Evolutionary conservation across 2,329 filamentous ascomycete species (phyloP).

Genomic region (Talaromyces atroroseus): DNA sequence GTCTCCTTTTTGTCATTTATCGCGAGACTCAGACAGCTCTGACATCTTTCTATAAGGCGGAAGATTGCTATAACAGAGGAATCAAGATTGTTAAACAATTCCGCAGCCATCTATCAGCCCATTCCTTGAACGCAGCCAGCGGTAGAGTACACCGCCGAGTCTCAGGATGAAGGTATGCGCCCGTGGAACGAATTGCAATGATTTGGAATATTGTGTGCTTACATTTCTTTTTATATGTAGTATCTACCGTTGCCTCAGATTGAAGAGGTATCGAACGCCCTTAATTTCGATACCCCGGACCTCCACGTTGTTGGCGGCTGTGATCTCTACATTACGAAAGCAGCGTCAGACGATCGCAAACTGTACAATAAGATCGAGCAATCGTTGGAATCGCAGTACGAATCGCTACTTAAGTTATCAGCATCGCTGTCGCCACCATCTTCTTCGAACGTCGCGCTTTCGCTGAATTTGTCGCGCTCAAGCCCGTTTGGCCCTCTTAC

Average conservation of each 20-base stretch:
- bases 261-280: slow-evolving; percentile 81
- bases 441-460: slow-evolving; percentile 48
- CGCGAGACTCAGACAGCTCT: slow-evolving; percentile 22
- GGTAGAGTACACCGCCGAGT: not conserved
- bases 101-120: not conserved
- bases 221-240: slow-evolving; percentile 44
- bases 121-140: not conserved
- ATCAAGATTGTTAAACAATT: not conserved
- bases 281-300: slow-evolving; percentile 94
- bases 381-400: slow-evolving; percentile 85
- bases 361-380: slow-evolving; percentile 93
- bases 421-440: slow-evolving; percentile 79
- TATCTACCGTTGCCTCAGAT: slow-evolving; percentile 88
- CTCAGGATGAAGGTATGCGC: slow-evolving; percentile 12
- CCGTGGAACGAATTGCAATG: not conserved
- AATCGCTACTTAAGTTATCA: slow-evolving; percentile 77
- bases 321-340: slow-evolving; percentile 96
- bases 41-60: not conserved
- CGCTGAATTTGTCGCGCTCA: slow-evolving; percentile 71
- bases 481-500: slow-evolving; percentile 90
- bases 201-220: not conserved
- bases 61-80: not conserved
- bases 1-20: slow-evolving; percentile 39
- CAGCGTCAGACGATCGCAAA: slow-evolving; percentile 92
- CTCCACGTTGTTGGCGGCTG: slow-evolving; percentile 88